Conservation (phyloP, 2,329 filamentous ascomycete genomes). For the Microdochium nivale region DNA sequence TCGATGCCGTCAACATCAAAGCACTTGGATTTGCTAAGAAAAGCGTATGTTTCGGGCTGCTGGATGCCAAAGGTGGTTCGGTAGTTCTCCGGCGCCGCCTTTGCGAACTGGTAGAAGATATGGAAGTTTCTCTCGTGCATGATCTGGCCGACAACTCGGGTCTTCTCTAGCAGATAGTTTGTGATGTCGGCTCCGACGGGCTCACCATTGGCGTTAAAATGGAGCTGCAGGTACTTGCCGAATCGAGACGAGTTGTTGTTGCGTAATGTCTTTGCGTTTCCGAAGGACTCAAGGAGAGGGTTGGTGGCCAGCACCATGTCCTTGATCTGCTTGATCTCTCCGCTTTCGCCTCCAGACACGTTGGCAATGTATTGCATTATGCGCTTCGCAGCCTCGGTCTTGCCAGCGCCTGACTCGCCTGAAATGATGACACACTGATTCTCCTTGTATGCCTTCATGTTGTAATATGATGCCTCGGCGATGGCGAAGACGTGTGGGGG, state of each 20-base stretch:
- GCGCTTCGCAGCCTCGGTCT: slow-evolving; percentile 96
- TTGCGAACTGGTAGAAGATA: slow-evolving; percentile 99
- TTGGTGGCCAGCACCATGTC: slow-evolving; percentile 99
- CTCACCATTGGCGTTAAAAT: slow-evolving; percentile 88
- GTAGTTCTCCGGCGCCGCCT: slow-evolving; percentile 82
- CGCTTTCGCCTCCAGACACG: slow-evolving; percentile 77
- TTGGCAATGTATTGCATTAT: slow-evolving; percentile 99
- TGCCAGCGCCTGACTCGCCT: slow-evolving; percentile 94
- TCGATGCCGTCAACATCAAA: slow-evolving; percentile 92
- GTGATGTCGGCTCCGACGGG: slow-evolving; percentile 96
- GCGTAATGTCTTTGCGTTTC: slow-evolving; percentile 93
- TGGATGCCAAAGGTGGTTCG: slow-evolving; percentile 84
- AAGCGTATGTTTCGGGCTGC: slow-evolving; percentile 83
- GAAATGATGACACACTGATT: slow-evolving; percentile 99
- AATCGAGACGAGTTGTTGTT: slow-evolving; percentile 99
- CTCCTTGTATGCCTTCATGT: slow-evolving; percentile 99
- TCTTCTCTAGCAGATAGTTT: slow-evolving; percentile 95
- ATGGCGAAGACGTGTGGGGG: slow-evolving; percentile 96
- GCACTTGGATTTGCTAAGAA: slow-evolving; percentile 91
- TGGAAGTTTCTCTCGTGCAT: slow-evolving; percentile 95
- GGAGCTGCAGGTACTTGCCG: slow-evolving; percentile 94
- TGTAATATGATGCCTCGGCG: slow-evolving; percentile 94
- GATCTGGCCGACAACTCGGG: slow-evolving; percentile 91
- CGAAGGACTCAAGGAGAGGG: slow-evolving; percentile 91
- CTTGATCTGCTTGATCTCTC: slow-evolving; percentile 92